A percentile compares a stretch with the other conserved stretches of the same genome.
Conservation (phyloP, 345 rosid genomes). For the Citrus medica region DNA sequence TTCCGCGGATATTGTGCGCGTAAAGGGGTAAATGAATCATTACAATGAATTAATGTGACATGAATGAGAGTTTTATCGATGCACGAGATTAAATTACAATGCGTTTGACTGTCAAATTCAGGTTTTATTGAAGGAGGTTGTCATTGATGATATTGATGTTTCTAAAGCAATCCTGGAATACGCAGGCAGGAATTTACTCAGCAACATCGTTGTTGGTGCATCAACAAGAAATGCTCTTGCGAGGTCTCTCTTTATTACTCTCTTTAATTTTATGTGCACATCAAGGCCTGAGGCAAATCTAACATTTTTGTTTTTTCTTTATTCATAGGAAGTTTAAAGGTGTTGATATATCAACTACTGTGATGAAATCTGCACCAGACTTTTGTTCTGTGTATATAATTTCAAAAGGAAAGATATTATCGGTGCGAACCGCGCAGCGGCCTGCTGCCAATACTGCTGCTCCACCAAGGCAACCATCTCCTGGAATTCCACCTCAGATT, state of each 20-base stretch:
- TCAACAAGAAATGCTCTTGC: slow-evolving; percentile 55
- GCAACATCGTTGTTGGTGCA: slow-evolving; percentile 64
- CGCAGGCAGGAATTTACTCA: slow-evolving; percentile 45
- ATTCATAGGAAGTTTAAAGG: slow-evolving; percentile 43
- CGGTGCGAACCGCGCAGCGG: slow-evolving; percentile 51
- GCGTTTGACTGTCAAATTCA: slow-evolving; percentile 12
- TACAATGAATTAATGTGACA: neutral
- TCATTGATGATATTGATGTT: slow-evolving; percentile 60
- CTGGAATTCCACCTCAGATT: slow-evolving; percentile 22
- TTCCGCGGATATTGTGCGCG: slow-evolving; percentile 83
- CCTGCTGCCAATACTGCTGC: slow-evolving; percentile 38
- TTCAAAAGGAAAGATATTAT: slow-evolving; percentile 66
- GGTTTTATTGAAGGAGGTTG: slow-evolving; percentile 58
- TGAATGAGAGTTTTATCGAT: neutral
- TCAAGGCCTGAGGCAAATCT: neutral
- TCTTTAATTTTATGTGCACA: too few species aligned
- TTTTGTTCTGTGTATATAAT: slow-evolving; percentile 76
- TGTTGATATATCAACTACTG: slow-evolving; percentile 42
- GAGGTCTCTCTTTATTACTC: slow-evolving; percentile 34
- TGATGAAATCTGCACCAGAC: slow-evolving; percentile 60
- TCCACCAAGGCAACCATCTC: slow-evolving; percentile 50
- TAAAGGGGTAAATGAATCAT: slow-evolving; percentile 53
- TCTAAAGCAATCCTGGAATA: slow-evolving; percentile 61
- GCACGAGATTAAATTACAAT: neutral
- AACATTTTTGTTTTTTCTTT: neutral